Percentiles rank a stretch among this genome's conserved stretches.
phyloP scores from a whole-genome alignment of 768 basidiomycete species.

The Mycena vitilis region DNA sequence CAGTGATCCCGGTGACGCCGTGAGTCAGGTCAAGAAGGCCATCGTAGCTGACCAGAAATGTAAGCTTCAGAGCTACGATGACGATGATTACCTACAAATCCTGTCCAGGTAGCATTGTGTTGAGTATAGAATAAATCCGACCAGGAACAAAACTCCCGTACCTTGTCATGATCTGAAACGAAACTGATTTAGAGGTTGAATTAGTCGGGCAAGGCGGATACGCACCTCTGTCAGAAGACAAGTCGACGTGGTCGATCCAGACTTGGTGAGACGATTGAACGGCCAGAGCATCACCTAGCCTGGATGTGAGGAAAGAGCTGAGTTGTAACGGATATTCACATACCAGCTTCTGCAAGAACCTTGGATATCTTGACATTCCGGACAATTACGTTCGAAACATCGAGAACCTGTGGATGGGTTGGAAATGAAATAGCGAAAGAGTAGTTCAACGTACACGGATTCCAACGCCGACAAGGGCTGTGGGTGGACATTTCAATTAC shows the following conservation, averaged over 20 bases:
- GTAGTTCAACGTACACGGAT: slow-evolving; percentile 45
- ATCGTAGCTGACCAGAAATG: slow-evolving; percentile 50
- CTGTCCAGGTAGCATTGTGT: background rate
- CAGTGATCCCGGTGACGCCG: slow-evolving; percentile 54
- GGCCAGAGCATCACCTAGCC: slow-evolving; percentile 52
- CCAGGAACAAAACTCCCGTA: slow-evolving; percentile 12
- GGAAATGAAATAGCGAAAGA: background rate
- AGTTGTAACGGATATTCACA: background rate
- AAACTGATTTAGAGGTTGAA: background rate
- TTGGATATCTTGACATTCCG: slow-evolving; percentile 63
- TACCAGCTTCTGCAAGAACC: slow-evolving; percentile 55
- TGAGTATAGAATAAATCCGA: background rate
- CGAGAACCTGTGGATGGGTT: slow-evolving; percentile 38
- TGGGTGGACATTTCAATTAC: background rate
- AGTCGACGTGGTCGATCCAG: slow-evolving; percentile 60
- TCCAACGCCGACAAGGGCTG: slow-evolving; percentile 58
- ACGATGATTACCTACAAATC: slow-evolving; percentile 44
- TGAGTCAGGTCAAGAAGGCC: slow-evolving; percentile 60
- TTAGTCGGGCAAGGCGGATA: background rate
- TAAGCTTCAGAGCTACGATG: background rate
- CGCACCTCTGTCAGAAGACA: slow-evolving; percentile 52
- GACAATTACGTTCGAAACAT: slow-evolving; percentile 59
- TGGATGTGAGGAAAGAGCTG: too few species aligned
- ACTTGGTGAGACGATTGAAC: slow-evolving; percentile 54
- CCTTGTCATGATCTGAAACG: slow-evolving; percentile 54